phyloP scores from a whole-genome alignment of 2,329 filamentous ascomycete genomes.

The Aspergillus versicolor region DNA sequence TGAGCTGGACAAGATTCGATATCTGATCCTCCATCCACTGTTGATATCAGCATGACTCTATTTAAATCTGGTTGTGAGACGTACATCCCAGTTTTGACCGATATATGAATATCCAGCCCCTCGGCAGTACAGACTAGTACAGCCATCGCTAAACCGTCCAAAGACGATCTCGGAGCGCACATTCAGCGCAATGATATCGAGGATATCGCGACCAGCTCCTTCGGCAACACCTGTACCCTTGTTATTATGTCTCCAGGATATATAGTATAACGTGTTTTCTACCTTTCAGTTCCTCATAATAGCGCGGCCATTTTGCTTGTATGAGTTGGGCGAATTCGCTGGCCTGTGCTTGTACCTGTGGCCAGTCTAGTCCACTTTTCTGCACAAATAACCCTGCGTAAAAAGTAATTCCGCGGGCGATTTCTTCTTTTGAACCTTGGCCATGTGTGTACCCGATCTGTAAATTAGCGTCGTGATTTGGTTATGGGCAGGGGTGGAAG shows the following conservation, averaged over 20 bases:
- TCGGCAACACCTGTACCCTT: neutral
- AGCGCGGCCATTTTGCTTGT: neutral
- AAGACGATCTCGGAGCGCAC: constrained; percentile 2
- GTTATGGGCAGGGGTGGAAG: neutral
- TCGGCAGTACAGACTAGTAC: neutral
- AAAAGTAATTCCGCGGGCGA: neutral
- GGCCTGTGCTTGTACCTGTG: neutral
- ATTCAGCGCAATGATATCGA: constrained; percentile 1
- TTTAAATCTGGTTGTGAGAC: neutral
- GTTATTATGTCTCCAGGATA: neutral
- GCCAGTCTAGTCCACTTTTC: neutral
- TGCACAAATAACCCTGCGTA: neutral
- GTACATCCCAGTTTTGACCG: constrained; percentile 1
- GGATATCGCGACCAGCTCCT: neutral
- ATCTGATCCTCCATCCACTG: neutral
- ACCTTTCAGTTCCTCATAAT: neutral
- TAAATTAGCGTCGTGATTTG: neutral
- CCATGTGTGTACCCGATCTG: neutral
- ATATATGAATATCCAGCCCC: neutral
- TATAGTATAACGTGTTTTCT: neutral
- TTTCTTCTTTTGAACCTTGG: neutral
- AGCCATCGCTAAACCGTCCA: constrained; percentile 1
- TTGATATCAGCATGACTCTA: too few relatives aligned
- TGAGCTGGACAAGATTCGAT: neutral
- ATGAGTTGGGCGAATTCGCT: neutral